Evolutionary conservation across 805 yeast genomes (phyloP).

Genomic region (Barnettozyma salicaria): DNA sequence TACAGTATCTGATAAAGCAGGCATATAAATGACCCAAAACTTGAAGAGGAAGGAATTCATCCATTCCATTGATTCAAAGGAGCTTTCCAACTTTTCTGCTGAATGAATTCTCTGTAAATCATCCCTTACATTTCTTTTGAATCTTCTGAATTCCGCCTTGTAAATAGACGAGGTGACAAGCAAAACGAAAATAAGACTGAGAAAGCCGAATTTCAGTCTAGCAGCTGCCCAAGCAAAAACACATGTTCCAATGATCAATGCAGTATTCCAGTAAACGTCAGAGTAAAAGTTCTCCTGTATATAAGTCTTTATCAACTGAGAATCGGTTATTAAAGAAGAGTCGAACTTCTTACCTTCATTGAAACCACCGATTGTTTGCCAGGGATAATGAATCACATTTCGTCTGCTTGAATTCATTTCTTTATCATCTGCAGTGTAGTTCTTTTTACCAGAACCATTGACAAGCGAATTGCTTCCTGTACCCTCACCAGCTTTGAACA

Average conservation of each 20-base stretch:
- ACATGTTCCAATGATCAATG: slow-evolving; percentile 61
- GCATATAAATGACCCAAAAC: slow-evolving; percentile 88
- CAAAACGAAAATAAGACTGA: slow-evolving; percentile 54
- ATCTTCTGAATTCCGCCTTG: slow-evolving; percentile 67
- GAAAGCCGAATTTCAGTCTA: slow-evolving; percentile 55
- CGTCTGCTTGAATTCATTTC: no score
- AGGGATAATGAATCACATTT: slow-evolving; percentile 32
- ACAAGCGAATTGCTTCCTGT: no score
- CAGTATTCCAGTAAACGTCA: slow-evolving; percentile 68
- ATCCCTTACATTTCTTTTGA: slow-evolving; percentile 67
- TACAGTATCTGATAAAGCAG: slow-evolving; percentile 72
- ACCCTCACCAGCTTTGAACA: no score
- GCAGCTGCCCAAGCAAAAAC: slow-evolving; percentile 67
- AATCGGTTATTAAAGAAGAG: slow-evolving; percentile 20
- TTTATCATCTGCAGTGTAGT: no score
- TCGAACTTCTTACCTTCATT: slow-evolving; percentile 24
- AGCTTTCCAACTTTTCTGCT: slow-evolving; percentile 55
- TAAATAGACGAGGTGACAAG: slow-evolving; percentile 61
- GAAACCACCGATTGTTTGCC: slow-evolving; percentile 30
- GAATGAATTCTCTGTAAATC: slow-evolving; percentile 64
- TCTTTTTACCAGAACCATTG: no score
- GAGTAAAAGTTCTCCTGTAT: slow-evolving; percentile 63
- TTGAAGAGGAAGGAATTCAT: slow-evolving; percentile 68
- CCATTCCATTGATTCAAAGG: slow-evolving; percentile 76
- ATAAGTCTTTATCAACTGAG: slow-evolving; percentile 46